Percentiles rank a stretch among this genome's conserved stretches.
Conservation (phyloP, 2,329 filamentous ascomycete species). For the Aspergillus pseudoglaucus region DNA sequence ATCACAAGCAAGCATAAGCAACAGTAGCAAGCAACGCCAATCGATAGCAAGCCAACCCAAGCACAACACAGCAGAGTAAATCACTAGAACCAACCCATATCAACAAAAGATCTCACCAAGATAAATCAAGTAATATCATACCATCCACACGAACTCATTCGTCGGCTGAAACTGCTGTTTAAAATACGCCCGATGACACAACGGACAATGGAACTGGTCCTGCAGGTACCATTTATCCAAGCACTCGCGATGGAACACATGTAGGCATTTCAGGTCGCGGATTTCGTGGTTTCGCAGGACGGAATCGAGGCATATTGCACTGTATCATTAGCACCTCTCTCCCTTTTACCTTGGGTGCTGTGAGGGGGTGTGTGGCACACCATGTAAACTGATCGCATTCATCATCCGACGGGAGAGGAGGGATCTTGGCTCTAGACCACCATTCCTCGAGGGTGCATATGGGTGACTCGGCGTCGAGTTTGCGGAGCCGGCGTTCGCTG, state of each 20-base stretch:
- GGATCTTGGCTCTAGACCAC: constrained; percentile 29
- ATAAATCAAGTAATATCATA: constrained; percentile 4
- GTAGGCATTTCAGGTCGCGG: constrained; percentile 32
- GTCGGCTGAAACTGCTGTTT: constrained; percentile 21
- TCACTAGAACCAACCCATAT: not conserved
- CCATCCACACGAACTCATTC: constrained; percentile 34
- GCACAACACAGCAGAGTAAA: not conserved
- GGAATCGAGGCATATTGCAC: constrained; percentile 33
- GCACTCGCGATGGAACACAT: constrained; percentile 36
- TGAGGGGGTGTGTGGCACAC: constrained; percentile 15
- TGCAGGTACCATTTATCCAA: constrained; percentile 35
- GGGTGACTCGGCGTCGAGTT: constrained; percentile 30
- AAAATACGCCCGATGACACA: constrained; percentile 33
- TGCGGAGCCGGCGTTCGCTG: constrained; percentile 24
- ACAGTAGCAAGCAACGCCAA: not conserved
- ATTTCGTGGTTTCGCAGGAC: constrained; percentile 31
- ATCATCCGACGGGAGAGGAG: constrained; percentile 25
- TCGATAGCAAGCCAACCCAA: not conserved
- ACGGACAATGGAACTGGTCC: constrained; percentile 33
- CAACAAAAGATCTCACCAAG: too few species aligned
- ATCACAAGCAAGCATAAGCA: not conserved
- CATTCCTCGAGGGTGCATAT: constrained; percentile 32
- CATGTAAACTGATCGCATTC: constrained; percentile 32
- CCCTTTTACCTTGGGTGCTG: not conserved
- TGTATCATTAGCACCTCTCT: constrained; percentile 5